Base-by-base conservation (phyloP, 768 basidiomycete species). In the Pleurotus eryngii region DNA sequence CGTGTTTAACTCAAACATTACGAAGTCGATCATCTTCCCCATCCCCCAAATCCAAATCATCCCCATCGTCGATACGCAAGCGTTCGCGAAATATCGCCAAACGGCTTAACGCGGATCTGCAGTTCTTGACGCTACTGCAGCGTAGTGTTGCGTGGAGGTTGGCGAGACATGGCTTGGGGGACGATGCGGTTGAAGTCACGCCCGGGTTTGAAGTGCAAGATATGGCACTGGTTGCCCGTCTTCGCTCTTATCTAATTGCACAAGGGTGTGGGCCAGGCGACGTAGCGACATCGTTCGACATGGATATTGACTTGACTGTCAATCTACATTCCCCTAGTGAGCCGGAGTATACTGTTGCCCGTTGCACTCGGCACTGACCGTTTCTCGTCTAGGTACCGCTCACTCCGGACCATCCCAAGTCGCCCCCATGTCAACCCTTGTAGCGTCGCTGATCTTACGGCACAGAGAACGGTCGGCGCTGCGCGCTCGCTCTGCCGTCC, bases 181-280 rank as follows among this genome's bases (percentile, higher is more conserved):
- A 40, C 8, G 7, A 20, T 45, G 27, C 14, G 3, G 50, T n/a
- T 54, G 49, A 22, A 45, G 46, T 58, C 24, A 30, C 15, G 12
- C 46, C 38, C 3, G 59, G 48, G 11, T 56, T 59, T 40, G 59
- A 60, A 27, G 59, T 56, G 40, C 59, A 60, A 49, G 59, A 60
- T 30, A 39, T 50, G 20, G 40, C 46, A 17, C 55, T 60, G 39
- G 56, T 60, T 22, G 27, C 39, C 49, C 55, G 59, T 27, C 48
- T 60, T 18, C 55, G 48, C 17, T 56, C 55, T 20, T 56, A 48
- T 30, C 55, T 60, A 26, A 49, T 57, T 15, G 39, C 56, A 18
- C 55, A 55, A 42, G 59, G 59, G 17, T 56, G 46, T 48, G 35
- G 40, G 6, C 56, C 56, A 2, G 46, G 45, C 18, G 46, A 55